phyloP scores from a whole-genome alignment of 23 red algal genomes.

The Gracilaria gracilis region DNA sequence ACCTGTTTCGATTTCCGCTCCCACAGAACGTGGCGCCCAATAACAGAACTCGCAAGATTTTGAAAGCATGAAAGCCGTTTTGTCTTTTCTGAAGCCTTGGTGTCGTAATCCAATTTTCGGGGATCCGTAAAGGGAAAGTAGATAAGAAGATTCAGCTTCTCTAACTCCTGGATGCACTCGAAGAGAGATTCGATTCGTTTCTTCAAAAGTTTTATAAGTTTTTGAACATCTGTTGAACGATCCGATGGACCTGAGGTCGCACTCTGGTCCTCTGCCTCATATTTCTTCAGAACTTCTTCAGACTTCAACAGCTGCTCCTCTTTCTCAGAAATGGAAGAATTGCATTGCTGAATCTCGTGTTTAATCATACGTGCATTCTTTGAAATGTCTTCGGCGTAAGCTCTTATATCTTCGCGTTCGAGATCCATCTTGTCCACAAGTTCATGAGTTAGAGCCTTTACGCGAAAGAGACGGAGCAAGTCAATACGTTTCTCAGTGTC shows the following conservation, averaged over 20 bases:
- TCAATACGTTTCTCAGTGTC: conserved; percentile 37
- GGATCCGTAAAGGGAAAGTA: conserved; percentile 33
- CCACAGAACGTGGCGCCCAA: background rate
- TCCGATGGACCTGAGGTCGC: background rate
- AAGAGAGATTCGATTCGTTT: conserved; percentile 28
- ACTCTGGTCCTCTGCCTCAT: background rate
- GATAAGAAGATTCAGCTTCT: conserved; percentile 32
- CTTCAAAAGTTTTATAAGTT: conserved; percentile 11
- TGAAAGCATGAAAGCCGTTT: conserved; percentile 16
- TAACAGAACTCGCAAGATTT: background rate
- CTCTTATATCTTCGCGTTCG: background rate
- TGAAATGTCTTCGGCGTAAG: background rate
- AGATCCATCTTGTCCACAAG: conserved; percentile 23
- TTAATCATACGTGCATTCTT: conserved; percentile 35
- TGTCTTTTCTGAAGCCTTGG: background rate
- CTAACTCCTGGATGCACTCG: conserved; percentile 28
- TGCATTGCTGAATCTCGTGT: conserved; percentile 12
- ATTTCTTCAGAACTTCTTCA: conserved; percentile 17
- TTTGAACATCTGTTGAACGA: conserved; percentile 14
- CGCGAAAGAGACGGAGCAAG: conserved; percentile 26
- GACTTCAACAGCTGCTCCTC: conserved; percentile 26
- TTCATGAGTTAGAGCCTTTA: conserved; percentile 39
- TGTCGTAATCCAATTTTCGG: background rate
- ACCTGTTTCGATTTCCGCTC: conserved; percentile 26
- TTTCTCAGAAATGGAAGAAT: conserved; percentile 20